phyloP scores from a whole-genome alignment of 2,329 filamentous ascomycete genomes.

The Leptographium galeiforme region DNA sequence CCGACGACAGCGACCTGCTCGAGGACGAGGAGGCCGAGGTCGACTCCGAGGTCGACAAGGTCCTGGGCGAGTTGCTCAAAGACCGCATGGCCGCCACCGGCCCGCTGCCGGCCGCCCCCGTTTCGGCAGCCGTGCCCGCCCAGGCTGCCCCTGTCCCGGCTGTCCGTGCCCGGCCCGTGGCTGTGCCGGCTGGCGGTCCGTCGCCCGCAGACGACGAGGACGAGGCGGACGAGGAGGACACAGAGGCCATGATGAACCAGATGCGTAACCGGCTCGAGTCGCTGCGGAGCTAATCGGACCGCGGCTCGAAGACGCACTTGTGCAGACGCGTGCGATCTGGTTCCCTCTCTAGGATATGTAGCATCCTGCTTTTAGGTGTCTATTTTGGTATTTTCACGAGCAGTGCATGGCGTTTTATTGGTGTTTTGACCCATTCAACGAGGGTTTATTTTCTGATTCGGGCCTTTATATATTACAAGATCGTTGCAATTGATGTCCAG shows the following conservation, averaged over 20 bases:
- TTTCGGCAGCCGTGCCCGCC: conserved; percentile 29
- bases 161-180: conserved; percentile 22
- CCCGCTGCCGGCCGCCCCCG: conserved; percentile 41
- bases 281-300: conserved; percentile 58
- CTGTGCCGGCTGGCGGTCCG: conserved; percentile 27
- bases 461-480: too few species aligned
- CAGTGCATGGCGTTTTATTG: neutral
- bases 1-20: conserved; percentile 55
- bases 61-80: conserved; percentile 80
- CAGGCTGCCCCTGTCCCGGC: conserved; percentile 35
- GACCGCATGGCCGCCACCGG: conserved; percentile 58
- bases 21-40: conserved; percentile 65
- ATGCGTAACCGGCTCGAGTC: conserved; percentile 89
- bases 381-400: neutral
- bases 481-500: too few species aligned
- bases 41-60: conserved; percentile 77
- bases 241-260: conserved; percentile 81
- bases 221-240: conserved; percentile 69
- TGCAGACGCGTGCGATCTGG: neutral
- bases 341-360: neutral
- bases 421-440: too few species aligned
- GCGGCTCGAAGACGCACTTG: neutral
- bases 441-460: too few species aligned
- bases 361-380: neutral
- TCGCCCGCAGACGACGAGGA: conserved; percentile 35